Percentiles rank a stretch among this genome's conserved stretches.
These are phyloP conservation scores for Dendrobium catenatum DNA, from an alignment of 106 monocot genomes.

Conservation along the genomic window DNA sequence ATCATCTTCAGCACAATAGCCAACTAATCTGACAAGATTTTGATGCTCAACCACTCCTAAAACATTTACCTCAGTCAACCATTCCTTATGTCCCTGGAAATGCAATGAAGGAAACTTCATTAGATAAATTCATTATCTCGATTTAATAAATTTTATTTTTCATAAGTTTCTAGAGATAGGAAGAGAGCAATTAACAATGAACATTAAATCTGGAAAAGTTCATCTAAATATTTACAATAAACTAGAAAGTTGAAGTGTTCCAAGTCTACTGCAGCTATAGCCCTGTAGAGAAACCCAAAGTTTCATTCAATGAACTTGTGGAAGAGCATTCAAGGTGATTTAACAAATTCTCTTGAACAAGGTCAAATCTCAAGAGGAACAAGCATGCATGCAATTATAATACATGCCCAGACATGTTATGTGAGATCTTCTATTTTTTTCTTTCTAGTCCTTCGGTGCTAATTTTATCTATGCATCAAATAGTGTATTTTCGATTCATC, in stretches of 20 bases:
- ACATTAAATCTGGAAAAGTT: neutral
- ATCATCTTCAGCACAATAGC: constrained; percentile 72
- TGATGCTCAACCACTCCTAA: constrained; percentile 70
- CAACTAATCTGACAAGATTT: constrained; percentile 68
- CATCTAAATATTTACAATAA: neutral
- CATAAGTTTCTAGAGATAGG: neutral
- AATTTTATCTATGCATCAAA: neutral
- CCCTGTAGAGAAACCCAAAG: neutral
- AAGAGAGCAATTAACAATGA: neutral
- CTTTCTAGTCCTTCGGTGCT: neutral
- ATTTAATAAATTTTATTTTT: neutral
- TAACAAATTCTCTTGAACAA: neutral
- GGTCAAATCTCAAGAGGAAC: neutral
- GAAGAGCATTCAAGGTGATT: neutral
- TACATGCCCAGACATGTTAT: neutral
- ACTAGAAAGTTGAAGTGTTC: too few relatives aligned
- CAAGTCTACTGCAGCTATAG: too few relatives aligned
- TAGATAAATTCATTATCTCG: neutral
- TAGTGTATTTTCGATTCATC: neutral
- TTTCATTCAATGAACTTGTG: neutral
- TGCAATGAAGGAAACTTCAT: neutral
- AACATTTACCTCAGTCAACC: constrained; percentile 71
- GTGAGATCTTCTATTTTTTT: neutral
- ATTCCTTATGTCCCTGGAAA: constrained; percentile 70
- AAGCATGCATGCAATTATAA: neutral